A percentile compares a stretch with the other conserved stretches of the same genome.
These are phyloP conservation scores for Fraxinus greggii DNA, from an alignment of 305 asterid species.

Conservation along the genomic window DNA sequence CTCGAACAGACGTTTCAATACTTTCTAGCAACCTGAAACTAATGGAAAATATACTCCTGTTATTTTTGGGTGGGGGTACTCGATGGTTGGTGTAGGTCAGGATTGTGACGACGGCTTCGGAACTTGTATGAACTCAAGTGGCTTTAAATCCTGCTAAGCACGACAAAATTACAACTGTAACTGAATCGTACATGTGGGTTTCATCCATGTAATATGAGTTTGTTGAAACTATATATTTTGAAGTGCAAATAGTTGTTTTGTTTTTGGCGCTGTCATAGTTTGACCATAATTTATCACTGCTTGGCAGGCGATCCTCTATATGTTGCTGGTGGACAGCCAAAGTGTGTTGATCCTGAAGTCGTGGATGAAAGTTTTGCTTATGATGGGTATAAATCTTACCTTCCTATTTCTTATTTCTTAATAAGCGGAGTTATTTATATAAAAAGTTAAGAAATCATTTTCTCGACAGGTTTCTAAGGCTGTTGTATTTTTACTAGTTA, in stretches of 20 bases:
- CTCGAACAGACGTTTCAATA: background rate
- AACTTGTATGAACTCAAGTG: background rate
- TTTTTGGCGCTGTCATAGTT: constrained; percentile 13
- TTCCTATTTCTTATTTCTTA: constrained; percentile 14
- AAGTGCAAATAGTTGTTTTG: constrained; percentile 9
- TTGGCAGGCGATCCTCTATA: constrained; percentile 92
- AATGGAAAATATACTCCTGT: background rate
- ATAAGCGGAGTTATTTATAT: background rate
- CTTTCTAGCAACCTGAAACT: background rate
- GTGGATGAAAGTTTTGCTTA: constrained; percentile 59
- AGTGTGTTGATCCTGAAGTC: constrained; percentile 41
- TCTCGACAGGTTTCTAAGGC: constrained; percentile 6
- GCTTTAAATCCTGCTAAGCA: background rate
- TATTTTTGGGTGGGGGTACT: background rate
- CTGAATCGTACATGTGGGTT: background rate
- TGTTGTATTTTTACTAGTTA: background rate
- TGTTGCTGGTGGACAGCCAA: constrained; percentile 69
- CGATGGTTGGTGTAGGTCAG: background rate
- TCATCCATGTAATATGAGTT: background rate
- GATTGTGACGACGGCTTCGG: background rate
- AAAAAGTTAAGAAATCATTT: background rate
- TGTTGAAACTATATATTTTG: background rate
- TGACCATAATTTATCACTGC: constrained; percentile 18
- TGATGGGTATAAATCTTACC: constrained; percentile 64
- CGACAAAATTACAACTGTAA: background rate